A percentile compares a stretch with the other conserved stretches of the same genome.
Conservation (phyloP, 2,329 filamentous ascomycete species). For the Aspergillus unguis region DNA sequence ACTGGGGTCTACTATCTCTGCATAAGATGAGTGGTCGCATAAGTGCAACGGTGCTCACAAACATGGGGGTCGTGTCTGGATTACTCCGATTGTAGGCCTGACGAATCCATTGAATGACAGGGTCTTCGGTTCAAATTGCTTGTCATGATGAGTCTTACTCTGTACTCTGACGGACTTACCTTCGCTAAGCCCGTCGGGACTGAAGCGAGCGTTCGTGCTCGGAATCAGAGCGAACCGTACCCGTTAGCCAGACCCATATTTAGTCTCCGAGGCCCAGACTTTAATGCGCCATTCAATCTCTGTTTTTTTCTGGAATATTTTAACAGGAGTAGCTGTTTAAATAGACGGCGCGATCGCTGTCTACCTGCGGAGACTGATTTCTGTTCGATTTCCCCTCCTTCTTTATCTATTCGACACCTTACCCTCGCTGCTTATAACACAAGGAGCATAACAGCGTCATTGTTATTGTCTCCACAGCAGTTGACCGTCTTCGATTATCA, state of each 20-base stretch:
- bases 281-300: constrained; percentile 4
- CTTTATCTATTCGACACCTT: constrained; percentile 4
- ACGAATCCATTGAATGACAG: no score
- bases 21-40: not conserved
- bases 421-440: not conserved
- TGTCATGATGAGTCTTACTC: not conserved
- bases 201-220: not conserved
- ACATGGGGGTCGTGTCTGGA: not conserved
- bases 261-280: not conserved
- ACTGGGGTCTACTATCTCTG: not conserved
- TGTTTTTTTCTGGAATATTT: constrained; percentile 6
- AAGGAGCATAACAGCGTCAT: not conserved
- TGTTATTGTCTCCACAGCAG: no score
- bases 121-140: not conserved
- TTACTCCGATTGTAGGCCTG: no score
- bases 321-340: not conserved
- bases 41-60: not conserved
- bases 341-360: no score
- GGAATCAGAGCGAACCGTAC: not conserved
- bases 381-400: not conserved
- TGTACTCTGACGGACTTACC: not conserved
- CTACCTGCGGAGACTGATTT: not conserved
- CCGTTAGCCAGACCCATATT: not conserved
- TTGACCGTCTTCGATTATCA: not conserved
- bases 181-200: not conserved